A percentile compares a stretch with the other conserved stretches of the same genome.
Conservation (phyloP, 2,329 filamentous ascomycete genomes). For the Macrophomina pseudophaseolina region DNA sequence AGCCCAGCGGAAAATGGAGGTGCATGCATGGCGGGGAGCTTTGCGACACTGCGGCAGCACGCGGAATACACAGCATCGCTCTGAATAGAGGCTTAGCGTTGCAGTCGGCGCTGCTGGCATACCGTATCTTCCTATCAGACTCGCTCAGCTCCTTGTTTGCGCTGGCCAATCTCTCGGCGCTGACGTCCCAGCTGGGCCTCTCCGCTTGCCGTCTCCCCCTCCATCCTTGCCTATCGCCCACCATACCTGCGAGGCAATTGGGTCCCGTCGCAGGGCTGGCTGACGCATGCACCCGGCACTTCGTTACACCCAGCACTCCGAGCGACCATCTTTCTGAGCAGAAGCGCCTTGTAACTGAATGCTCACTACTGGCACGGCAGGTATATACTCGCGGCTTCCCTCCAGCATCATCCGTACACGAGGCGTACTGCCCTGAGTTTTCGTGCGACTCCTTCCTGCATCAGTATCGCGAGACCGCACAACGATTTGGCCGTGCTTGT, state of each 20-base stretch:
- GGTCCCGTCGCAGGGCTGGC: background rate
- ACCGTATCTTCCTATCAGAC: conserved; percentile 1
- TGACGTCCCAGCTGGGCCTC: conserved; percentile 3
- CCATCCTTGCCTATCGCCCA: conserved; percentile 14
- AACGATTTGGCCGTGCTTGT: background rate
- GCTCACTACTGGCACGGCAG: background rate
- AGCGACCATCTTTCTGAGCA: background rate
- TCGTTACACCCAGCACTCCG: background rate
- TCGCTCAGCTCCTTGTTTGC: background rate
- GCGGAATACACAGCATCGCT: conserved; percentile 1
- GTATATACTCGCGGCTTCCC: background rate
- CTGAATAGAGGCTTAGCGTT: conserved; percentile 4
- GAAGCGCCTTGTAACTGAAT: background rate
- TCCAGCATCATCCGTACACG: background rate
- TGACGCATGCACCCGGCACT: background rate
- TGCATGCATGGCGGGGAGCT: background rate
- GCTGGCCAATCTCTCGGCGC: conserved; percentile 1
- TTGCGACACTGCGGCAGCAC: background rate
- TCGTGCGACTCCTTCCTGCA: background rate
- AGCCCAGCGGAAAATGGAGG: background rate
- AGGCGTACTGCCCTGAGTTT: background rate
- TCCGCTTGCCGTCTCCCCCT: background rate
- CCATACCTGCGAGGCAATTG: conserved; percentile 6
- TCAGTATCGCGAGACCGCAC: background rate
- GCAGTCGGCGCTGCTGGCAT: background rate